Conservation (phyloP, 768 basidiomycete genomes). For the Lepiota subincarnata region DNA sequence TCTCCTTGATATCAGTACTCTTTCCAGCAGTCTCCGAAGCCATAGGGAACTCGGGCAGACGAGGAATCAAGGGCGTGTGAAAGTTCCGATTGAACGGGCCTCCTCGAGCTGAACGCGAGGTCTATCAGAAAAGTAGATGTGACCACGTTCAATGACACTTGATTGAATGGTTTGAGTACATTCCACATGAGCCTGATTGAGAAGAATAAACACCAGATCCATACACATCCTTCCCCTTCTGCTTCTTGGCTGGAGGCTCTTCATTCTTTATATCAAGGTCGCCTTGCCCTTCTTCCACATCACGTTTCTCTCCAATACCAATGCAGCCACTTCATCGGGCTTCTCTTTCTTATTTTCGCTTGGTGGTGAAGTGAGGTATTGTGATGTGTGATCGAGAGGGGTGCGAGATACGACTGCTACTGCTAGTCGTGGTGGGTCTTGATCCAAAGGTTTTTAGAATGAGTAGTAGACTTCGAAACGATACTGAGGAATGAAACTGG, state of each 20-base stretch:
- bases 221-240: constrained; percentile 14
- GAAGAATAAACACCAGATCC: constrained; percentile 14
- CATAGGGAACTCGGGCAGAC: constrained; percentile 40
- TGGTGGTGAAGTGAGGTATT: too few species aligned
- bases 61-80: constrained; percentile 57
- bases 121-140: constrained; percentile 64
- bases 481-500: too few species aligned
- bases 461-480: too few species aligned
- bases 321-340: constrained; percentile 9
- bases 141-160: constrained; percentile 57
- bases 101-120: constrained; percentile 52
- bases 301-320: constrained; percentile 14
- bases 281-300: constrained; percentile 14
- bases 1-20: constrained; percentile 9
- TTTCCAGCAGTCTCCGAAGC: constrained; percentile 4
- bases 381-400: too few species aligned
- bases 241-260: constrained; percentile 12
- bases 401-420: too few species aligned
- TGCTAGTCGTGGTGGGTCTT: too few species aligned
- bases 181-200: background rate
- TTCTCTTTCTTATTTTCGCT: constrained; percentile 10
- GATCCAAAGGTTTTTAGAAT: too few species aligned
- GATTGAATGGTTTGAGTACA: background rate
- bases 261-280: constrained; percentile 25
- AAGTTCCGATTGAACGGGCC: constrained; percentile 48